Evolutionary conservation across 176 grass and related monocot genomes (phyloP), one percentile per base, ranked within the genome.

Genomic region (Oryza meridionalis): DNA sequence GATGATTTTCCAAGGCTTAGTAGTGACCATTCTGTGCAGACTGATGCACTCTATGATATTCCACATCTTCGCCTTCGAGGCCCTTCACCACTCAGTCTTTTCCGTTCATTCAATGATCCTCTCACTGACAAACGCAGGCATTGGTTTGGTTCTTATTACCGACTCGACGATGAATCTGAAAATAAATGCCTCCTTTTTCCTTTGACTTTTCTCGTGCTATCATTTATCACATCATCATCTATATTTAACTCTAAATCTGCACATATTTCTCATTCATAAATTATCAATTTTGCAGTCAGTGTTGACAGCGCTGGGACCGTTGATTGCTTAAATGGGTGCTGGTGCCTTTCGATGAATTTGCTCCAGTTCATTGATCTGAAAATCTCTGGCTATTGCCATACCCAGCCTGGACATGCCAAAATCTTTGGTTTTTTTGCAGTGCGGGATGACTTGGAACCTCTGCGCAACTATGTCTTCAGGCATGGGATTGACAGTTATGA

Each of bases 391-490:
- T 86, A 86, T 67, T 11, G 6, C 22, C 84, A 81, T 40, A 21
- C 24, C 16, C 70, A 81, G 35, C 46, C 84, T 67, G 84, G 45
- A 17, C 17, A 0, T 42, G 62, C 84, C 59, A 80, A 75, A 81
- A 86, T 81, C 11, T 86, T 81, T 38, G 77, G 84, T 2, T 86
- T 81, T 59, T 86, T 81, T n/a, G 70, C 77, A 0, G 33, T 15
- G 12, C 11, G 77, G 11, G 84, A 81, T 81, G 5, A 7, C 11
- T n/a, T 73, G 2, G 70, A 86, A 75, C 77, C 84, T 31, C 42
- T 86, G 45, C 70, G 32, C 69, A 86, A 80, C 32, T 81, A 86
- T 86, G 84, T 86, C 10, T 86, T 74, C 69, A 74, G 22, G 19
- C 70, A 27, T n/a, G 70, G 27, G 6, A n/a, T 81, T 86, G 84